phyloP scores from a whole-genome alignment of 208 protist genomes.

The Acanthamoeba sp. region DNA sequence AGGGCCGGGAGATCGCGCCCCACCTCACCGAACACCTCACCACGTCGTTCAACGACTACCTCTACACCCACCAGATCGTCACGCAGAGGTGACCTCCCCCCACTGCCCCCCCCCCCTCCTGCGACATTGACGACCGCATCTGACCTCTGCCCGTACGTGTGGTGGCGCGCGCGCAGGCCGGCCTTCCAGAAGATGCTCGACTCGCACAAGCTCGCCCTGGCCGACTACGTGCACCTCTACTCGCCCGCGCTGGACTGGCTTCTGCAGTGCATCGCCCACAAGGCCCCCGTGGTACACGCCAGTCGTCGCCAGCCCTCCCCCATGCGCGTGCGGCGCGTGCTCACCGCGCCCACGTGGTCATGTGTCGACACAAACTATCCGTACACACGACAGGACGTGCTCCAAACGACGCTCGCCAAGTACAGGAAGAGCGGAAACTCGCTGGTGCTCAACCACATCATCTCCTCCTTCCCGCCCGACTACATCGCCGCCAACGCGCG shows the following conservation, averaged over 20 bases:
- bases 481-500: conserved; percentile 80
- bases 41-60: conserved; percentile 76
- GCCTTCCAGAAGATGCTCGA: conserved; percentile 69
- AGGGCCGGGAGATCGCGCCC: conserved; percentile 84
- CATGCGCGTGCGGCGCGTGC: not conserved
- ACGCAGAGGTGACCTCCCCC: not conserved
- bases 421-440: conserved; percentile 79
- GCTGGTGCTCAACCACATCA: conserved; percentile 87
- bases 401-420: conserved; percentile 47
- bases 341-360: no score
- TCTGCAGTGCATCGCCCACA: conserved; percentile 83
- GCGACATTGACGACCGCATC: not conserved
- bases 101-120: not conserved
- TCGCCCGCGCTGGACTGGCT: conserved; percentile 90
- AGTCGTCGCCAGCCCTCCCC: not conserved
- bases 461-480: conserved; percentile 84
- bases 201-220: conserved; percentile 70
- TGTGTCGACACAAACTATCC: no score
- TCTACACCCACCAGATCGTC: conserved; percentile 50
- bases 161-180: conserved; percentile 7
- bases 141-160: not conserved
- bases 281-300: not conserved
- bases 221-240: conserved; percentile 90
- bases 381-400: not conserved
- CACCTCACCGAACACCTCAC: conserved; percentile 81